Conservation (phyloP, 768 basidiomycete species). For the Amanita subjunquillea region DNA sequence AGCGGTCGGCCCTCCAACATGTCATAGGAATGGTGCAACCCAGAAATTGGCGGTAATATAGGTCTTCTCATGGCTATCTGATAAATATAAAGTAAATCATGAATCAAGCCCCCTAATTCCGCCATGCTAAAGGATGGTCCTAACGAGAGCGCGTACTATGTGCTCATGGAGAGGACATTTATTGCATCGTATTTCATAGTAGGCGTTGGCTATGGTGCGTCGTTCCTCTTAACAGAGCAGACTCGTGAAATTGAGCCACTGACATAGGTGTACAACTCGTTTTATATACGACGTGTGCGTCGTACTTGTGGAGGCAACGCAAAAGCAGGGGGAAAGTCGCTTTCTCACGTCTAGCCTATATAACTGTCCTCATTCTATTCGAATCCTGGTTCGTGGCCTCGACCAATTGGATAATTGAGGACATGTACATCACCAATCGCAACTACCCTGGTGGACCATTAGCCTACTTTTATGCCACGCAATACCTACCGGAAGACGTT, state of each 20-base stretch:
- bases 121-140: too few species aligned
- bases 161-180: too few species aligned
- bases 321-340: background rate
- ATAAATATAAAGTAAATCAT: background rate
- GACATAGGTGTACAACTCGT: slow-evolving; percentile 2
- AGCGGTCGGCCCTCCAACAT: background rate
- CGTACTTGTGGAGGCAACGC: slow-evolving; percentile 1
- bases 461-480: slow-evolving; percentile 30
- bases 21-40: too few species aligned
- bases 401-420: slow-evolving; percentile 28
- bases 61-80: too few species aligned
- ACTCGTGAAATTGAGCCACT: background rate
- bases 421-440: slow-evolving; percentile 31
- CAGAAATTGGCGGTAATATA: too few species aligned
- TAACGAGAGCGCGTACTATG: too few species aligned
- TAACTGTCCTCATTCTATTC: slow-evolving; percentile 24
- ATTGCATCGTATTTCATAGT: background rate
- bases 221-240: background rate
- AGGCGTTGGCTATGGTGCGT: background rate
- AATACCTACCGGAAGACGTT: slow-evolving; percentile 29
- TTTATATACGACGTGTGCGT: background rate
- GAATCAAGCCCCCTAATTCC: too few species aligned
- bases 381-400: slow-evolving; percentile 27
- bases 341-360: slow-evolving; percentile 22
- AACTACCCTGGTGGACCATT: slow-evolving; percentile 34